A percentile compares a stretch with the other conserved stretches of the same genome.
These are phyloP conservation scores for Peniophora sp. DNA, from an alignment of 1,284 basidiomycete genomes.

Conservation along the genomic window DNA sequence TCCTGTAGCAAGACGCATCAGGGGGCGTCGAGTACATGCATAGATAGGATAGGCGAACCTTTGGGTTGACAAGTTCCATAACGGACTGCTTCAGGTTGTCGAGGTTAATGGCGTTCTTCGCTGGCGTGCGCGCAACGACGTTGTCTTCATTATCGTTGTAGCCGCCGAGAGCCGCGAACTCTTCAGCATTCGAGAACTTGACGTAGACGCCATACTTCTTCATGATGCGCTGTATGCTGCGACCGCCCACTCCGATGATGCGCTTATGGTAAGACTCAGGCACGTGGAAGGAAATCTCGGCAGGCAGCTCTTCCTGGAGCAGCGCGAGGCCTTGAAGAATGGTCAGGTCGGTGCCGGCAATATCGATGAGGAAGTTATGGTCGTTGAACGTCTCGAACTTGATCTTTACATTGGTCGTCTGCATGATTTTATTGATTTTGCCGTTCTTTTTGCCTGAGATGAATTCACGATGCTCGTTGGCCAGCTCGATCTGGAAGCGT, in stretches of 20 bases:
- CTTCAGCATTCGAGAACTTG: slow-evolving; percentile 98
- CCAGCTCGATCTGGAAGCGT: slow-evolving; percentile 96
- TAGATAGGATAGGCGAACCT: slow-evolving; percentile 41
- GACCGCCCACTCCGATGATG: slow-evolving; percentile 97
- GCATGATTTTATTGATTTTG: slow-evolving; percentile 99
- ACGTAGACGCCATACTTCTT: slow-evolving; percentile 99
- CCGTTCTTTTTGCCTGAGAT: slow-evolving; percentile 98
- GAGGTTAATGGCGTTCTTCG: slow-evolving; percentile 94
- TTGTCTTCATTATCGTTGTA: slow-evolving; percentile 99
- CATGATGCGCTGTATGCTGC: slow-evolving; percentile 99
- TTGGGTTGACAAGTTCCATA: slow-evolving; percentile 96
- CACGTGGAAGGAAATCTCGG: slow-evolving; percentile 99
- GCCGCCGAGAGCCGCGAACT: slow-evolving; percentile 91
- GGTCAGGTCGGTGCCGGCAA: slow-evolving; percentile 74
- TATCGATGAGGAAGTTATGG: slow-evolving; percentile 97
- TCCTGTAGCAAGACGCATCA: slow-evolving; percentile 45
- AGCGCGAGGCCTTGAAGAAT: slow-evolving; percentile 85
- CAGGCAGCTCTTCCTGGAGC: slow-evolving; percentile 93
- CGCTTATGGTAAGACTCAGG: slow-evolving; percentile 98
- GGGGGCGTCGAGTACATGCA: background rate
- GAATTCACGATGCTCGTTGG: slow-evolving; percentile 97
- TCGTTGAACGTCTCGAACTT: slow-evolving; percentile 99
- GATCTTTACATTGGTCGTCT: slow-evolving; percentile 93
- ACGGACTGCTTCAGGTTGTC: slow-evolving; percentile 95
- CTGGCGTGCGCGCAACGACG: slow-evolving; percentile 93